A percentile compares a stretch with the other conserved stretches of the same genome.
Evolutionary conservation across 257 asterid species (phyloP).

Genomic region (Solanum corneliomulleri): DNA sequence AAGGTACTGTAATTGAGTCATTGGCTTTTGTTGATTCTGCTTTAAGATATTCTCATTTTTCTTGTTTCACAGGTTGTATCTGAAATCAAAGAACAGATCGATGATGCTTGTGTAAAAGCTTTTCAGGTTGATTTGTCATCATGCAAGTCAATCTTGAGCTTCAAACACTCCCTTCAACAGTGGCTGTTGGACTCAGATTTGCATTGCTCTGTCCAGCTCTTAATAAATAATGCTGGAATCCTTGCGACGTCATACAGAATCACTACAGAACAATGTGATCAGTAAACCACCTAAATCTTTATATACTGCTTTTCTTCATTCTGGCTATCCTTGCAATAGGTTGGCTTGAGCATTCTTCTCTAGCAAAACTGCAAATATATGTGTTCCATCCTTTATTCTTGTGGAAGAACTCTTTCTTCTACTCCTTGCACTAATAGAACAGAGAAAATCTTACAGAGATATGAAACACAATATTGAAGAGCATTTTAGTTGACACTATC

Average conservation of each 20-base stretch:
- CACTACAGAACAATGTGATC: conserved; percentile 61
- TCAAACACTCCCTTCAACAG: conserved; percentile 55
- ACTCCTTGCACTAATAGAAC: neutral
- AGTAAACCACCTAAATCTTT: conserved; percentile 29
- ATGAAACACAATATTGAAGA: neutral
- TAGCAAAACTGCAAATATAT: neutral
- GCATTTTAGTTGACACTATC: neutral
- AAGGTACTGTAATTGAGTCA: conserved; percentile 28
- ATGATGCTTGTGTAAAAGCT: conserved; percentile 48
- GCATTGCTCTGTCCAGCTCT: conserved; percentile 70
- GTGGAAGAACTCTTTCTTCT: neutral
- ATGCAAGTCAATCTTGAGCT: conserved; percentile 57
- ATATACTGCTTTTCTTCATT: neutral
- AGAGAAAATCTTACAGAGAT: neutral
- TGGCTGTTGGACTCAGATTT: conserved; percentile 65
- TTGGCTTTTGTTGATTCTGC: neutral
- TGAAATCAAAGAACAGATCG: conserved; percentile 35
- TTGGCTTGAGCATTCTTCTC: neutral
- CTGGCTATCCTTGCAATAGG: neutral
- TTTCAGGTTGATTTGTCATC: conserved; percentile 63
- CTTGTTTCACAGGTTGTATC: conserved; percentile 36
- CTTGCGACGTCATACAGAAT: conserved; percentile 62
- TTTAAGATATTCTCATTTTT: neutral
- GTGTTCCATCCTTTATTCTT: neutral
- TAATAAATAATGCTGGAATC: conserved; percentile 90